Conservation (phyloP, 306 rosid genomes). For the Begonia masoniana region DNA sequence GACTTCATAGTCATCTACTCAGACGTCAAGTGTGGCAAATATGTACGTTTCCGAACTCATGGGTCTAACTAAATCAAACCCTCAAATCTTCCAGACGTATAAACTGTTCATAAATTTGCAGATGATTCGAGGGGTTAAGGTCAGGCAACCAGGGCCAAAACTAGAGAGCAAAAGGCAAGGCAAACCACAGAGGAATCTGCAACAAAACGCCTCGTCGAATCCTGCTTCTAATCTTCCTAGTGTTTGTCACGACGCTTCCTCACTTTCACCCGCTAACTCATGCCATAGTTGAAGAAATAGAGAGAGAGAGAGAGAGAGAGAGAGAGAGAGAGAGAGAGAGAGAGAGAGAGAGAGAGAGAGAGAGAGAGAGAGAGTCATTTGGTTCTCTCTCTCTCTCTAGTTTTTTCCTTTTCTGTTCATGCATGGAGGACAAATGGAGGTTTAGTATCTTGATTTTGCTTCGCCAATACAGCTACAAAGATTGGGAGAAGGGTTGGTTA, state of each 20-base stretch:
- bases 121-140: slow-evolving; percentile 99
- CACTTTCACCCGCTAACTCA: slow-evolving; percentile 14
- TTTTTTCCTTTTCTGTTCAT: neutral
- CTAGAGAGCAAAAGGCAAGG: slow-evolving; percentile 49
- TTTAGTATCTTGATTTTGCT: neutral
- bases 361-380: neutral
- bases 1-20: slow-evolving; percentile 94
- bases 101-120: neutral
- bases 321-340: no score
- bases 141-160: slow-evolving; percentile 57
- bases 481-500: neutral
- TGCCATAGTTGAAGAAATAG: neutral
- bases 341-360: no score
- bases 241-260: slow-evolving; percentile 19
- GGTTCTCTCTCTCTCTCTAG: neutral
- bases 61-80: no score
- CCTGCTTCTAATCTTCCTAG: slow-evolving; percentile 8
- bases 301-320: no score
- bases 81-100: neutral
- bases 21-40: slow-evolving; percentile 82
- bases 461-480: neutral
- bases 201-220: slow-evolving; percentile 8
- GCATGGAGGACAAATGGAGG: neutral
- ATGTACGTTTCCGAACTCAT: slow-evolving; percentile 22
- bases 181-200: slow-evolving; percentile 63